Base-by-base conservation (phyloP, 208 protist genomes). In the Leptomonas pyrrhocoris region DNA sequence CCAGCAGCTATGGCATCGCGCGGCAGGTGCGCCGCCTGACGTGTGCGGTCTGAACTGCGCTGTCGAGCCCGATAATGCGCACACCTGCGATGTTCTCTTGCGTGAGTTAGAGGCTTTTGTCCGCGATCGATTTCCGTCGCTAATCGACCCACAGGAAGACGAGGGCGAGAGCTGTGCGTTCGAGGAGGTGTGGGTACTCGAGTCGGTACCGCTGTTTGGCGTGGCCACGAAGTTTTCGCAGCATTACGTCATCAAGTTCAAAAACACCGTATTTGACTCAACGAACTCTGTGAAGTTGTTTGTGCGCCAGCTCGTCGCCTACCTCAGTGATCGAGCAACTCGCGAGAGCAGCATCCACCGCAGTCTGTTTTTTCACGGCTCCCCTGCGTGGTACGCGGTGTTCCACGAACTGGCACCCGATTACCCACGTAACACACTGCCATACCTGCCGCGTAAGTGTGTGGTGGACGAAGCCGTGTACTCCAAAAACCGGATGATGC, bases 381-480 rank as follows among this genome's bases (percentile, higher is more conserved):
- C 30, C 43, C 68, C 66, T n/a, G 67, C 70, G n/a, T 68, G 58
- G 55, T 54, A 62, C 28, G 53, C 54, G 0, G 68, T 77, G 9
- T 65, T 75, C 25, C 18, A 19, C 19, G 36, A 60, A 12, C n/a
- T 80, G 12, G 1, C 65, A 21, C 5, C n/a, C 1, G 66, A 71
- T n/a, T 67, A 80, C 28, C 63, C 56, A 12, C 69, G 77, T 58
- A 67, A 77, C 28, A 64, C 75, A 0, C 56, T 90, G 11, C 86
- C 84, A 1, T 86, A 88, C 64, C 53, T 89, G 9, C 79, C 84
- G 46, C 80, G 83, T 1, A 58, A 59, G 38, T 93, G 85, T 55
- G 72, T 96, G 28, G 86, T 96, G 62, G 91, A 96, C 63, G 81
- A 71, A 8, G 86, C 81, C 7, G 91, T 96, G 38, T 96, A 96